Percentiles rank a stretch among this genome's conserved stretches.
These are phyloP conservation scores for Suillus alpinus DNA, from an alignment of 768 basidiomycete genomes.

Conservation along the genomic window DNA sequence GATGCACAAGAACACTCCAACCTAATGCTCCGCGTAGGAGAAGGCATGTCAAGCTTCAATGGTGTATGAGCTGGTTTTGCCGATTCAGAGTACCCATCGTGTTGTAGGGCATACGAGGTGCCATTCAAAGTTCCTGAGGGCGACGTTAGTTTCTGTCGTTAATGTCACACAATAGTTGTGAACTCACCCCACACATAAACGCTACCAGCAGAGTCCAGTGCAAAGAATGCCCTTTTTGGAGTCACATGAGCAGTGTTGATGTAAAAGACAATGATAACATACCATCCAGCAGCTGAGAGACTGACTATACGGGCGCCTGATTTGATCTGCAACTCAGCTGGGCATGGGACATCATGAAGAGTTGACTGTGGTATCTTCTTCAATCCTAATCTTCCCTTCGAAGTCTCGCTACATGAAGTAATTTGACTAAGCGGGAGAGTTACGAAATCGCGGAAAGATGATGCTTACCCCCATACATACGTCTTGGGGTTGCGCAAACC, in stretches of 20 bases:
- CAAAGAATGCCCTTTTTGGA: constrained; percentile 75
- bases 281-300: constrained; percentile 83
- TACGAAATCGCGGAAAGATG: neutral
- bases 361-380: constrained; percentile 31
- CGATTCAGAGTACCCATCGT: constrained; percentile 57
- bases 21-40: constrained; percentile 65
- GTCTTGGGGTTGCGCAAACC: constrained; percentile 55
- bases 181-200: constrained; percentile 79
- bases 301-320: constrained; percentile 64
- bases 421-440: constrained; percentile 7
- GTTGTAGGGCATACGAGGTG: constrained; percentile 32
- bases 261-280: constrained; percentile 22
- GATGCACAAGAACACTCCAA: constrained; percentile 24
- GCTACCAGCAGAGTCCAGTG: constrained; percentile 70
- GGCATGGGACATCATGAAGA: constrained; percentile 53
- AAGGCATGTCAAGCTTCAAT: constrained; percentile 56
- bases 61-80: constrained; percentile 52
- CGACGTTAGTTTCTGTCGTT: constrained; percentile 7
- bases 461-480: constrained; percentile 60
- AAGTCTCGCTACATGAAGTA: constrained; percentile 45
- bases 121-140: constrained; percentile 61
- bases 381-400: constrained; percentile 65
- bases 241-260: neutral
- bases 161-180: neutral
- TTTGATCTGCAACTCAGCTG: constrained; percentile 54